Evolutionary conservation across 345 rosid species (phyloP).

Genomic region (Orychophragmus violaceus): DNA sequence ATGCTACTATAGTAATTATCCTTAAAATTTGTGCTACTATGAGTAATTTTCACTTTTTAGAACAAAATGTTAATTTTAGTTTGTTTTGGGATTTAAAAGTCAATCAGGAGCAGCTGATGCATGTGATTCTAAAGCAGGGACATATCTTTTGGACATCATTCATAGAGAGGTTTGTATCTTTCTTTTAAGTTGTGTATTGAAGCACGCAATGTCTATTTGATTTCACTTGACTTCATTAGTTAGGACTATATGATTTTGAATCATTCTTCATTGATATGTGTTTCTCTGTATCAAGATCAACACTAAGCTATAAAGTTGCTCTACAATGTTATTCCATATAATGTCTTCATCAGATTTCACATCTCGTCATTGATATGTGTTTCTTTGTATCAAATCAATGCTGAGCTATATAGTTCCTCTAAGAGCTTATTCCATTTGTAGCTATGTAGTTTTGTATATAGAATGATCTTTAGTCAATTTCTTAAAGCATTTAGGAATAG

Average conservation of each 20-base stretch:
- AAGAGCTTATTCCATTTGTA: not conserved
- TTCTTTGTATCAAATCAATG: not conserved
- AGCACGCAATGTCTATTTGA: not conserved
- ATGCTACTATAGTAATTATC: too few species aligned
- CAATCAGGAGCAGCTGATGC: constrained; percentile 32
- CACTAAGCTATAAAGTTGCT: not conserved
- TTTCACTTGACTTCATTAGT: too few species aligned
- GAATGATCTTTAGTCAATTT: not conserved
- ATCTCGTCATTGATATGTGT: not conserved
- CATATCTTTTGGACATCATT: constrained; percentile 60
- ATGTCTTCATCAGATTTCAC: not conserved
- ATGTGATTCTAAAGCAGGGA: constrained; percentile 46
- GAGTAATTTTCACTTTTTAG: too few species aligned
- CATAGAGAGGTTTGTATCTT: constrained; percentile 41
- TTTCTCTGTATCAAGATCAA: too few species aligned
- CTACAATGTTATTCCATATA: not conserved
- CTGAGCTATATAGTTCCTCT: not conserved
- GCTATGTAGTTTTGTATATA: not conserved
- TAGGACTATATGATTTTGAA: too few species aligned
- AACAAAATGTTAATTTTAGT: not conserved
- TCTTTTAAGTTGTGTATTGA: not conserved
- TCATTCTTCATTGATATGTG: too few species aligned
- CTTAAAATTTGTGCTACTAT: too few species aligned
- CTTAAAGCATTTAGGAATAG: not conserved
- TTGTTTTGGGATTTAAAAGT: constrained; percentile 7